Percentiles rank a stretch among this genome's conserved stretches.
Conservation (phyloP, 106 monocot genomes). For the Phalaenopsis equestris region DNA sequence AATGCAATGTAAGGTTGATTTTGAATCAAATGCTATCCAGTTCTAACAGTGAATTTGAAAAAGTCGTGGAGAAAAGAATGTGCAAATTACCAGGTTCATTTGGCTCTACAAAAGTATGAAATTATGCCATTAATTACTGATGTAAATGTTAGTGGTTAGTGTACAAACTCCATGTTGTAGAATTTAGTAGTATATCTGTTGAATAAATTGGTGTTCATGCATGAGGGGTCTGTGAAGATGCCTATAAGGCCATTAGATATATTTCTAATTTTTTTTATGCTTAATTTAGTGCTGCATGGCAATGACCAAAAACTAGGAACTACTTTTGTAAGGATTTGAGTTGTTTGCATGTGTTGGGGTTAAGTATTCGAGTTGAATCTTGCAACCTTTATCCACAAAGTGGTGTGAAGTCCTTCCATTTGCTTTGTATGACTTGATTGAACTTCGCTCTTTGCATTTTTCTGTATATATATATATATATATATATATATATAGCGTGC, state of each 20-base stretch:
- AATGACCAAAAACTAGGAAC: background rate
- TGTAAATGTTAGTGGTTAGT: background rate
- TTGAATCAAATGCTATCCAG: slow-evolving; percentile 71
- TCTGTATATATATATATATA: too few species aligned
- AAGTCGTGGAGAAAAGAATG: slow-evolving; percentile 43
- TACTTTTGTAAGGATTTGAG: too few species aligned
- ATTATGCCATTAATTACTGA: background rate
- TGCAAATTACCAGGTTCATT: background rate
- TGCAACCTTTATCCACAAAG: background rate
- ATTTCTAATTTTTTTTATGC: background rate
- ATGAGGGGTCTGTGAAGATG: background rate
- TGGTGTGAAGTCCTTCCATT: background rate
- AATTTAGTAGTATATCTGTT: too few species aligned
- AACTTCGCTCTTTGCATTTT: background rate
- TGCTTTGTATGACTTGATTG: background rate
- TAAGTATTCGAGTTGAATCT: background rate
- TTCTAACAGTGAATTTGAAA: slow-evolving; percentile 51
- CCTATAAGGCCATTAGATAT: background rate
- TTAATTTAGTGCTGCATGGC: background rate
- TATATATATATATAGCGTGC: too few species aligned
- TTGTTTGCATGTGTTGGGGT: background rate
- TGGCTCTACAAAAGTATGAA: background rate
- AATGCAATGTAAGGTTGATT: slow-evolving; percentile 47
- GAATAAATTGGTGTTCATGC: background rate
- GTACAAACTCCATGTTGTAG: background rate